phyloP scores from a whole-genome alignment of 2,329 filamentous ascomycete species.

The Helotiales sp. region DNA sequence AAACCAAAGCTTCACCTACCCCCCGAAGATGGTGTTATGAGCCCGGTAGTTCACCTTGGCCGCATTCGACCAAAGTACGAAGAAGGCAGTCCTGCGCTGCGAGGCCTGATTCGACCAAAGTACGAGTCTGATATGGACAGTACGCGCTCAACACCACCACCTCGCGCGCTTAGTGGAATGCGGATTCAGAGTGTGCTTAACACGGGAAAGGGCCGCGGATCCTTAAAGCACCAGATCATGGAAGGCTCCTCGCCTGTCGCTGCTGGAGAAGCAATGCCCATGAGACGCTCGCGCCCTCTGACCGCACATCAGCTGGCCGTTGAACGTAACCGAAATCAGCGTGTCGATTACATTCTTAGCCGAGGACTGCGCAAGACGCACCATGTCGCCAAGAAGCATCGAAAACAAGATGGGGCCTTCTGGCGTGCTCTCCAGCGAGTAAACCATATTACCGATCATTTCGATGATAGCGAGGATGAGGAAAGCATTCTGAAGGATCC shows the following conservation, averaged over 20 bases:
- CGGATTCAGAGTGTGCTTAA: slow-evolving; percentile 39
- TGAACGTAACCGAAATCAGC: slow-evolving; percentile 76
- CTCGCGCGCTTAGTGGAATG: slow-evolving; percentile 43
- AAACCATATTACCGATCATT: slow-evolving; percentile 58
- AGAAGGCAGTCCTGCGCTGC: slow-evolving; percentile 50
- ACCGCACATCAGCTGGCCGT: slow-evolving; percentile 84
- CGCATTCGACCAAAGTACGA: slow-evolving; percentile 67
- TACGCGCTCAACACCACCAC: slow-evolving; percentile 57
- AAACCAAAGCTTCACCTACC: slow-evolving; percentile 45
- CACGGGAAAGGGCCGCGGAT: slow-evolving; percentile 47
- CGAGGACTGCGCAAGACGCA: slow-evolving; percentile 72
- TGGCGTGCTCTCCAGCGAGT: slow-evolving; percentile 70
- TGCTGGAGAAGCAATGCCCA: slow-evolving; percentile 41
- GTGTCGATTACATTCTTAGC: slow-evolving; percentile 82
- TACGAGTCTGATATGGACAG: slow-evolving; percentile 62
- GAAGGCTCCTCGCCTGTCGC: slow-evolving; percentile 66
- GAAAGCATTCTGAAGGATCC: slow-evolving; percentile 45
- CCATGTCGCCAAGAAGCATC: slow-evolving; percentile 63
- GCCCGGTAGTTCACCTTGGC: slow-evolving; percentile 56
- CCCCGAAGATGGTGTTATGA: slow-evolving; percentile 50
- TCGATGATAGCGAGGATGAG: slow-evolving; percentile 68
- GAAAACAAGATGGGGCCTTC: slow-evolving; percentile 69
- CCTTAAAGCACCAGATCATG: slow-evolving; percentile 63
- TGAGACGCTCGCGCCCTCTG: slow-evolving; percentile 71
- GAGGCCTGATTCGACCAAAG: slow-evolving; percentile 68